phyloP scores from a whole-genome alignment of 129 eudicot genomes.

The Daucus carota region DNA sequence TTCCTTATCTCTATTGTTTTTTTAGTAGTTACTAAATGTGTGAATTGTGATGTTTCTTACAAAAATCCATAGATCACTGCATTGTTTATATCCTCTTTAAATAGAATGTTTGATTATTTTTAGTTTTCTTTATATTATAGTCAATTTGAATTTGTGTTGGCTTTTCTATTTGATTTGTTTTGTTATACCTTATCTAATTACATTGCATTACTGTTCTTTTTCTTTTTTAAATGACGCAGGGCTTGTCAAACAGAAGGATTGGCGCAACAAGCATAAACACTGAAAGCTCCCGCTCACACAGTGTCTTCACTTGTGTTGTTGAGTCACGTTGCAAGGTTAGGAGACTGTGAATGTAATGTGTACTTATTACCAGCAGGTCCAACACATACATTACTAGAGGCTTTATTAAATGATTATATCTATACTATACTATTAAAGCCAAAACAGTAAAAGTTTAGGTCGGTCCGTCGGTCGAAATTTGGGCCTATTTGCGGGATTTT shows the following conservation, averaged over 20 bases:
- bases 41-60: not conserved
- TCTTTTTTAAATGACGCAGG: conserved; percentile 35
- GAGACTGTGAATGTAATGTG: not conserved
- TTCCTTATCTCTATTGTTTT: not conserved
- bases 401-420: not conserved
- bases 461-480: no score
- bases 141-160: not conserved
- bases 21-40: not conserved
- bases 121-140: not conserved
- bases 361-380: not conserved
- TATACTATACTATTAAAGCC: no score
- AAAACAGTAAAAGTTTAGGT: no score
- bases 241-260: conserved; percentile 79
- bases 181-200: not conserved
- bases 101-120: not conserved
- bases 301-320: conserved; percentile 95
- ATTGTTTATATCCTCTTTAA: not conserved
- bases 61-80: not conserved
- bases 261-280: conserved; percentile 81
- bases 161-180: not conserved
- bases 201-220: not conserved
- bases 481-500: no score
- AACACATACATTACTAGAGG: not conserved
- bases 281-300: conserved; percentile 98
- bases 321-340: conserved; percentile 95